phyloP scores from a whole-genome alignment of 768 basidiomycete species.

The Tulasnella sp. region DNA sequence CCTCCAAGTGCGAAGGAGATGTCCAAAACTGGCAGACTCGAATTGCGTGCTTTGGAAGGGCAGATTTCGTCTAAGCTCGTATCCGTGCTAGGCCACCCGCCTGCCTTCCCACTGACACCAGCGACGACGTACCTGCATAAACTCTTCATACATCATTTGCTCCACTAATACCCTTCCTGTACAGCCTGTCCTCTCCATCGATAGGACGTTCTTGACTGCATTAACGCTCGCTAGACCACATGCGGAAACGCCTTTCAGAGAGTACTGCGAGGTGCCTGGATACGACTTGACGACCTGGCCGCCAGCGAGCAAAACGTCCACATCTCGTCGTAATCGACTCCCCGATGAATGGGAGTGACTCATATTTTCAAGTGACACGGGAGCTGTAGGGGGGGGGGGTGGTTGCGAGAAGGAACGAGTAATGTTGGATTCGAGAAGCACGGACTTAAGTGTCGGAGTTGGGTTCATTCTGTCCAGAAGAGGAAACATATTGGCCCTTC shows the following conservation, averaged over 20 bases:
- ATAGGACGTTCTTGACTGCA: conserved; percentile 58
- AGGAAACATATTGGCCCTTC: not conserved
- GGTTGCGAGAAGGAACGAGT: not conserved
- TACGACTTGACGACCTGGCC: conserved; percentile 39
- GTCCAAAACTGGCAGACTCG: conserved; percentile 63
- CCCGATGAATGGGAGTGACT: not conserved
- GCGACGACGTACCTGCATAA: conserved; percentile 46
- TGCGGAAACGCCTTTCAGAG: conserved; percentile 53
- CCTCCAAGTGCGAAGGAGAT: conserved; percentile 57
- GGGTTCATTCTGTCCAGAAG: not conserved
- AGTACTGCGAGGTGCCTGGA: conserved; percentile 60
- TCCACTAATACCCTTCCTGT: conserved; percentile 43
- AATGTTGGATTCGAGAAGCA: not conserved
- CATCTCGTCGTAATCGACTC: not conserved
- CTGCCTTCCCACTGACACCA: not conserved
- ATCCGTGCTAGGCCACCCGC: not conserved
- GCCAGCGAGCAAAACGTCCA: not conserved
- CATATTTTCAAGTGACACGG: not conserved
- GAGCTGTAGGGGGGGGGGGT: not conserved
- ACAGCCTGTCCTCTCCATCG: conserved; percentile 44
- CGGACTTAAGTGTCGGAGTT: not conserved
- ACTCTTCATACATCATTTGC: conserved; percentile 45
- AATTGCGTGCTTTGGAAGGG: conserved; percentile 54
- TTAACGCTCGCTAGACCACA: conserved; percentile 72
- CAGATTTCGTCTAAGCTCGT: no score